Evolutionary conservation across 2,329 filamentous ascomycete species (phyloP), one percentile per base, ranked within the genome.

Genomic region (Fusarium sp.): DNA sequence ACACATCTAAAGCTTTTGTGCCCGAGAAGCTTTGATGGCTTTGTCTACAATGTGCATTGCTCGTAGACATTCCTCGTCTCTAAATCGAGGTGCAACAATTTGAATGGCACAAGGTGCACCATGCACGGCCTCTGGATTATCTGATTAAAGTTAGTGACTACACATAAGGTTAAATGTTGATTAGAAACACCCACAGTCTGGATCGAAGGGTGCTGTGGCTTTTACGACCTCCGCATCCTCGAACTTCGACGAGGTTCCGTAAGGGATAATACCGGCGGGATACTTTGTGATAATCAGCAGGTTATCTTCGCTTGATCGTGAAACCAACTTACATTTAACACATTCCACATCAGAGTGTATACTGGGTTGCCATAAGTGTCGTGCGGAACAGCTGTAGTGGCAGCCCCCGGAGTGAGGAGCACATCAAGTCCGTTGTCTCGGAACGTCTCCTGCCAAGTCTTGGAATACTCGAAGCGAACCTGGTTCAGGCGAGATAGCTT

Each of bases 301-400:
- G 7, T 24, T 1, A 2, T 1, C 0, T 7, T 1, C 1, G 0
- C 7, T 8, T 28, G 2, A 6, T 3, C 0, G 3, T 1, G 3
- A 2, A 3, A 3, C 8, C 4, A 5, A 49, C 71, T 46, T 20
- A 73, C 72, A 26, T 74, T 66, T 2, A 74, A 22, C 2, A 72
- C 69, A 5, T 74, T 74, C 72, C 72, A 74, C 67, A 74, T 73
- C 5, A 74, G n/a, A 0, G 72, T 74, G 6, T 74, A 74, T 0
- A 69, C 34, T 0, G 72, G 71, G 24, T 58, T 61, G 3, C 72
- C 72, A 11, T 72, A 74, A 0, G 72, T 69, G 20, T 74, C 71
- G 5, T 74, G 72, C 0, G 72, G 71, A 15, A 69, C 56, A 10
- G 72, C 43, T 3, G 72, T 74, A 1, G 53, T 54, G 0, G 46